Evolutionary conservation across 306 rosid genomes (phyloP), one percentile per base, ranked within the genome.

Genomic region (Cajanus cajan): DNA sequence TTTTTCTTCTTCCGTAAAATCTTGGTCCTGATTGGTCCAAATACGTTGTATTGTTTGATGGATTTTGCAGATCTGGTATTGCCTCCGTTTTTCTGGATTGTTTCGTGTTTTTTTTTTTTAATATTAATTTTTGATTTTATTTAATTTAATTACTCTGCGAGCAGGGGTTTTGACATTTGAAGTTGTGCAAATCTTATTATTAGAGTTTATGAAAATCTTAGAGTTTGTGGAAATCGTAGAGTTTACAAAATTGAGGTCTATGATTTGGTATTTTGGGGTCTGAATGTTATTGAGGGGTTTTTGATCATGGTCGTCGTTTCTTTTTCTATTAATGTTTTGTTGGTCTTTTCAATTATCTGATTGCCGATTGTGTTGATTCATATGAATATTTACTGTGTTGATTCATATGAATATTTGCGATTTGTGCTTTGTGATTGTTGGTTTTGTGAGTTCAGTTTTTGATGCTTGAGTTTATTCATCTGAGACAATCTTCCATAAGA

Each of bases 41-140:
- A 21, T 13, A 5, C 0, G 62, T 18, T 43, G 7, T 14, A 24
- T 76, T 25, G 63, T 65, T n/a, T 71, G 55, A 36, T 58, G 34
- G 69, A 11, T 80, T 76, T 65, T 37, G 64, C 51, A 74, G 85
- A 85, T 85, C 88, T 71, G 78, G 33, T 65, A 0, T 71, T 48
- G 28, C 48, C 11, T 31, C 70, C 4, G 33, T 18, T 40, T 66
- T 59, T 34, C 59, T 7, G 3, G 4, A 14, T 22, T 33, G 22
- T 33, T 34, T 6, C n/a, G n/a, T n/a, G n/a, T n/a, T n/a, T n/a
- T n/a, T n/a, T n/a, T n/a, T n/a, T 28, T 28, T 28, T 28, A 1
- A 28, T 28, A 28, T 1, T 1, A 4, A 12, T 39, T 51, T 10
- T 12, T 12, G 24, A 7, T 33, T 31, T 4, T 24, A 4, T 15